Base-by-base conservation (phyloP, 352 stramenopile genomes). In the Phytopythium cucurbitacearum region DNA sequence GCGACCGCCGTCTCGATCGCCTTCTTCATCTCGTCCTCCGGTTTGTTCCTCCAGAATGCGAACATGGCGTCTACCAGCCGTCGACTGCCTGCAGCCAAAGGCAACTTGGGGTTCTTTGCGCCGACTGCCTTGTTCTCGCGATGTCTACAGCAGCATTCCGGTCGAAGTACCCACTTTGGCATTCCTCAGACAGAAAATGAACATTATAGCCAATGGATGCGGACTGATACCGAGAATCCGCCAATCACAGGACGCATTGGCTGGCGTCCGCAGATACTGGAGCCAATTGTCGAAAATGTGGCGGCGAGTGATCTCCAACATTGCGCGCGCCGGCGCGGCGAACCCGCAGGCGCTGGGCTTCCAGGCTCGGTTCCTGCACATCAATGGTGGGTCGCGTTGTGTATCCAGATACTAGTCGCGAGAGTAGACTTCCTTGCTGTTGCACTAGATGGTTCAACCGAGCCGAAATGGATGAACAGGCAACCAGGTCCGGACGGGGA, bases 401-500 rank as follows among this genome's bases (percentile, higher is more conserved):
- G 53, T 62, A 49, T 1, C 7, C 11, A 32, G 13, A 6, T 56
- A 16, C 48, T 44, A 53, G 4, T 15, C 2, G 7, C 0, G 51
- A 10, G 21, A 44, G 60, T 42, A 64, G 45, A 56, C 45, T 38
- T 41, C 16, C 15, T 32, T 57, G 21, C 12, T 9, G 21, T 44
- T 11, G 33, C 15, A 56, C n/a, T 48, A 49, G 32, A 32, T 7
- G n/a, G 45, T 28, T 15, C 40, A 15, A 51, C 33, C 12, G 5
- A n/a, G 2, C 7, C 28, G 21, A 41, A 32, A 21, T 33, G 9
- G 48, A 48, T 52, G 15, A 51, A 41, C 43, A 92, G 85, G 82
- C 51, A 94, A 94, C 54, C 85, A 94, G 52, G 68, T 94, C 35
- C 82, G 85, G 10, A 65, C 78, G 4, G 85, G 85, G 33, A 91